Percentiles rank a stretch among this genome's conserved stretches.
These are phyloP conservation scores for Stephanodiscus triporus DNA, from an alignment of 108 stramenopile genomes.

Conservation along the genomic window DNA sequence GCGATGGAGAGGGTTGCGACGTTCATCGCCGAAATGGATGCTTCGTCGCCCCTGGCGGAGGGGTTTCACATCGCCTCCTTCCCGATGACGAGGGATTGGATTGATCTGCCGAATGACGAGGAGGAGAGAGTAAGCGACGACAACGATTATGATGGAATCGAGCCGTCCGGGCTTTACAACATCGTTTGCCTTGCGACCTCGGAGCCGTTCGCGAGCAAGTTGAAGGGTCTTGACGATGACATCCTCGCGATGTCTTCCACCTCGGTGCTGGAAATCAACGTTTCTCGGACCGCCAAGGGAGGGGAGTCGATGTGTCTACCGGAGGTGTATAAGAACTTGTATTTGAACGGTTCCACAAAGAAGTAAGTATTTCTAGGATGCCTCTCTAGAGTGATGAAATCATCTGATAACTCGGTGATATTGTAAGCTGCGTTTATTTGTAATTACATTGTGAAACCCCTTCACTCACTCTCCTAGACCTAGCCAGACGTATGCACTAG, in stretches of 20 bases:
- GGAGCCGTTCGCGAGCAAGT: slow-evolving; percentile 48
- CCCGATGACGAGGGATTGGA: slow-evolving; percentile 35
- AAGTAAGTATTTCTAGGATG: no score
- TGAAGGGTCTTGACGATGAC: slow-evolving; percentile 45
- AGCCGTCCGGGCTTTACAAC: slow-evolving; percentile 14
- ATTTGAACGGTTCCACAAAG: no score
- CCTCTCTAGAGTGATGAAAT: no score
- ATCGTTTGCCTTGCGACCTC: slow-evolving; percentile 43
- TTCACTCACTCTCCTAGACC: no score
- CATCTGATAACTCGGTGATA: no score
- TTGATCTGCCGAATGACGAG: slow-evolving; percentile 26
- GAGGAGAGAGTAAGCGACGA: background rate
- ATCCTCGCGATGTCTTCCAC: slow-evolving; percentile 39
- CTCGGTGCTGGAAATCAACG: slow-evolving; percentile 47
- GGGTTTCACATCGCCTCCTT: slow-evolving; percentile 58
- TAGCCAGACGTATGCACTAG: no score
- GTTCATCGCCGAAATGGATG: slow-evolving; percentile 43
- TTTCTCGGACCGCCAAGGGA: slow-evolving; percentile 34
- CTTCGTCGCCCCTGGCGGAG: slow-evolving; percentile 28
- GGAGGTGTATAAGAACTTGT: slow-evolving; percentile 45
- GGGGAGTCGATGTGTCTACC: slow-evolving; percentile 41
- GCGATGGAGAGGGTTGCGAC: slow-evolving; percentile 37
- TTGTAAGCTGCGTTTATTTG: no score
- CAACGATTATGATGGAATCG: background rate
- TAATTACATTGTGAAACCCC: no score